A percentile compares a stretch with the other conserved stretches of the same genome.
These are phyloP conservation scores for Dorcoceras hygrometricum DNA, from an alignment of 257 asterid genomes.

Conservation along the genomic window DNA sequence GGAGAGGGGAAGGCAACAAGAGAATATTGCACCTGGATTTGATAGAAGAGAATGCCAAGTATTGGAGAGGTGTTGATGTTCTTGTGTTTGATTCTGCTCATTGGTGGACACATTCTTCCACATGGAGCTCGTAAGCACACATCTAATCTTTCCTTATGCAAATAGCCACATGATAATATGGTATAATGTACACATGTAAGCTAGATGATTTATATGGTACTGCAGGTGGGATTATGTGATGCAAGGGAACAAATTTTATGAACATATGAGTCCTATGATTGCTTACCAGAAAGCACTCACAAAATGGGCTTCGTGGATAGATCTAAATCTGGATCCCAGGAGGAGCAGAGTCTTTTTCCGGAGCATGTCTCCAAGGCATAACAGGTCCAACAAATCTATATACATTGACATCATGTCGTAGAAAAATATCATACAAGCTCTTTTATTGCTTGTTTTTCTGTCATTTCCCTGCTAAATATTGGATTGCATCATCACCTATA, in stretches of 20 bases:
- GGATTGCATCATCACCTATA: slow-evolving; percentile 18
- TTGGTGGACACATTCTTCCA: slow-evolving; percentile 90
- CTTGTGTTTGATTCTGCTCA: slow-evolving; percentile 94
- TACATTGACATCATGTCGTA: too few relatives aligned
- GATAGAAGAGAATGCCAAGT: slow-evolving; percentile 85
- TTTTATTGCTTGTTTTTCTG: neutral
- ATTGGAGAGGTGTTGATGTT: slow-evolving; percentile 84
- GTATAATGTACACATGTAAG: neutral
- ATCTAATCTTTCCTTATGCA: too few relatives aligned
- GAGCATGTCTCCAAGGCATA: slow-evolving; percentile 85
- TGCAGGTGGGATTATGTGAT: slow-evolving; percentile 78
- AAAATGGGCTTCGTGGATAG: slow-evolving; percentile 89
- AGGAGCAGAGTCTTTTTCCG: slow-evolving; percentile 66
- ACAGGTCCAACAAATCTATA: too few relatives aligned
- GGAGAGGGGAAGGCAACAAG: slow-evolving; percentile 52
- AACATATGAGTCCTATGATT: slow-evolving; percentile 53
- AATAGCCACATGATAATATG: too few relatives aligned
- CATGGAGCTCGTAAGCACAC: slow-evolving; percentile 65
- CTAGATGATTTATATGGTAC: neutral
- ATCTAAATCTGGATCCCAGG: slow-evolving; percentile 72
- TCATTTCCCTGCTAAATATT: neutral
- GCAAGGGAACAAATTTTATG: slow-evolving; percentile 66
- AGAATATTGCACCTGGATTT: slow-evolving; percentile 68
- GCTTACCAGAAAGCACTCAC: slow-evolving; percentile 77
- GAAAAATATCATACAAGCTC: neutral